A percentile compares a stretch with the other conserved stretches of the same genome.
phyloP scores from a whole-genome alignment of 2,329 filamentous ascomycete species.

The Colletotrichum spinosum region DNA sequence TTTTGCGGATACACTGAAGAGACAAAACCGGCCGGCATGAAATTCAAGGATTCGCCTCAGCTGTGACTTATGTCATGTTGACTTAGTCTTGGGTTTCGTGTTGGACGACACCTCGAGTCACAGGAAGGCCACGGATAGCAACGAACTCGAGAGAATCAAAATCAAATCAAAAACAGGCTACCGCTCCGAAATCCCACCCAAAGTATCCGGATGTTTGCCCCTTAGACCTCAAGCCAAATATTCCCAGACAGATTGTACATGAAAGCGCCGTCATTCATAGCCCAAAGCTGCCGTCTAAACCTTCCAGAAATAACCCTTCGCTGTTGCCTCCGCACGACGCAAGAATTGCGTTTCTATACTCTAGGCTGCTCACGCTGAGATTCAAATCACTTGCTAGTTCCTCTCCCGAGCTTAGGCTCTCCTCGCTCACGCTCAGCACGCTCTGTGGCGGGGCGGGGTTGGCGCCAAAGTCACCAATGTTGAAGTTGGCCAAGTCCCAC shows the following conservation, averaged over 20 bases:
- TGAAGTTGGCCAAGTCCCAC: slow-evolving; percentile 66
- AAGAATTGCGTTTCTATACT: slow-evolving; percentile 47
- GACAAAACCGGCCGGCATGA: too few relatives aligned
- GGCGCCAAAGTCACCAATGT: slow-evolving; percentile 59
- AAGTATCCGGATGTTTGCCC: too few relatives aligned
- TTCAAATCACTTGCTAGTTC: slow-evolving; percentile 50
- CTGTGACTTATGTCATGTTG: too few relatives aligned
- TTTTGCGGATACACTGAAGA: too few relatives aligned
- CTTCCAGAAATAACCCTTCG: slow-evolving; percentile 50
- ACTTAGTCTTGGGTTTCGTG: too few relatives aligned
- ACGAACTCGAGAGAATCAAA: too few relatives aligned
- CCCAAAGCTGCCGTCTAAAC: slow-evolving; percentile 55
- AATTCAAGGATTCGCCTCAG: too few relatives aligned
- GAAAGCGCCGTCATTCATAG: slow-evolving; percentile 46
- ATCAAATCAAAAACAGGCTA: neutral
- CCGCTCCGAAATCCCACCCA: too few relatives aligned
- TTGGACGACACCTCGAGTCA: too few relatives aligned
- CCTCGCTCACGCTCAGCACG: slow-evolving; percentile 67
- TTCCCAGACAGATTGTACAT: slow-evolving; percentile 13
- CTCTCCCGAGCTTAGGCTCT: slow-evolving; percentile 67
- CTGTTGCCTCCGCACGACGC: slow-evolving; percentile 37
- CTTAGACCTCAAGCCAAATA: too few relatives aligned
- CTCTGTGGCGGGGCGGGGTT: slow-evolving; percentile 61
- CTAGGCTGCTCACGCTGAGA: slow-evolving; percentile 49
- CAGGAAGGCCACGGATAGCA: too few relatives aligned